Evolutionary conservation across 176 grass and related monocot genomes (phyloP).

Genomic region (Musa itinerans): DNA sequence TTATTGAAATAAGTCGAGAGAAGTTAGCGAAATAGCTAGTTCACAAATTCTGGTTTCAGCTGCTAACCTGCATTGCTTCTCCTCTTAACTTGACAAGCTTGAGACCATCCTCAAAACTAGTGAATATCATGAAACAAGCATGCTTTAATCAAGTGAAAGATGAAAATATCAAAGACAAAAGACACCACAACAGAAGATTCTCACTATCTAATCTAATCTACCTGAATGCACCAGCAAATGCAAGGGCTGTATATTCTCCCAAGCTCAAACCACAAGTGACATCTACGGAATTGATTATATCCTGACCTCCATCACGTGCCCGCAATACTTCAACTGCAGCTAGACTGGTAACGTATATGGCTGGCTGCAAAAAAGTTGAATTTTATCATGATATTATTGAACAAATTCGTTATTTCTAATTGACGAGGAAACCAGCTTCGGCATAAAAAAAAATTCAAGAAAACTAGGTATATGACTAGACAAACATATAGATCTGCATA

Average conservation of each 20-base stretch:
- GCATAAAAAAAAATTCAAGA: too few relatives aligned
- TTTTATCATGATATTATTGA: slow-evolving; percentile 14
- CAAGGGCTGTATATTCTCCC: slow-evolving; percentile 91
- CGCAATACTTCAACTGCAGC: slow-evolving; percentile 77
- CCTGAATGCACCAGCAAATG: slow-evolving; percentile 97
- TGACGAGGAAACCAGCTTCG: neutral
- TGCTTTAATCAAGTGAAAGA: slow-evolving; percentile 16
- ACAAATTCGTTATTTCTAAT: neutral
- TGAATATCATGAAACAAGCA: slow-evolving; percentile 1
- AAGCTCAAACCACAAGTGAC: slow-evolving; percentile 92
- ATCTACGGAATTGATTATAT: slow-evolving; percentile 70
- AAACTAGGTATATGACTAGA: too few relatives aligned
- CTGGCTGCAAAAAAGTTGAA: slow-evolving; percentile 58
- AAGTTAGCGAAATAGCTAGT: neutral
- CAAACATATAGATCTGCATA: too few relatives aligned
- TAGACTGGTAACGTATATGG: slow-evolving; percentile 94
- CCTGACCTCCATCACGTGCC: slow-evolving; percentile 58
- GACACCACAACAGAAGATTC: neutral
- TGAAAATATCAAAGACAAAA: neutral
- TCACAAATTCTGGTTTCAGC: neutral
- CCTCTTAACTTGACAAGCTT: slow-evolving; percentile 98
- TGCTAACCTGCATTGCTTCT: slow-evolving; percentile 91
- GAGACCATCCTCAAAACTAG: slow-evolving; percentile 96
- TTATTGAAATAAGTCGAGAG: neutral
- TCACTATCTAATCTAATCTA: slow-evolving; percentile 19